Evolutionary conservation across 106 monocot genomes (phyloP).

Genomic region (Allium cepa): DNA sequence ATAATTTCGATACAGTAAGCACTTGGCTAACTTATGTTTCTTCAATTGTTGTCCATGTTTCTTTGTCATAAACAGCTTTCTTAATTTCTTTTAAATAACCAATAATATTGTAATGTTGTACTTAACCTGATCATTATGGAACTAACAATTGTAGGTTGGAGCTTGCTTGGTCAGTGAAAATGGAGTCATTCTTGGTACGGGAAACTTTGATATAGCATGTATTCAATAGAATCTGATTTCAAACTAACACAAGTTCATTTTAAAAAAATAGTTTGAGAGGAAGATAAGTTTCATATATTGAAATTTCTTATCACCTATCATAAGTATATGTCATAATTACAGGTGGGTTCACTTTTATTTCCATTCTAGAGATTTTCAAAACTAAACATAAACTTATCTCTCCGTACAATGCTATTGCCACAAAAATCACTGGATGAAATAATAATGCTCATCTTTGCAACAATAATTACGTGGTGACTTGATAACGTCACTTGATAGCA

Average conservation of each 20-base stretch:
- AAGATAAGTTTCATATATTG: too few relatives aligned
- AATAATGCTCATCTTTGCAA: too few relatives aligned
- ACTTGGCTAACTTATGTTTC: too few relatives aligned
- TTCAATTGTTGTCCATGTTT: not conserved
- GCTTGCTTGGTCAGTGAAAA: constrained; percentile 91
- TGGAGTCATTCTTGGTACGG: constrained; percentile 80
- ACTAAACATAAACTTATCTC: too few relatives aligned
- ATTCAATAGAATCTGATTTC: not conserved
- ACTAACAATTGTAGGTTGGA: constrained; percentile 56
- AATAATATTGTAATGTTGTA: not conserved
- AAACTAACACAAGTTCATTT: not conserved
- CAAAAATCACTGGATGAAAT: too few relatives aligned
- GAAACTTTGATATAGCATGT: not conserved
- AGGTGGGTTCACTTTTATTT: too few relatives aligned
- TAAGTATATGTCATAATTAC: too few relatives aligned
- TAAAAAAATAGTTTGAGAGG: not conserved
- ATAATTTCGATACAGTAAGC: too few relatives aligned
- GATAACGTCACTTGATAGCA: too few relatives aligned
- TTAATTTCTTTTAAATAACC: not conserved
- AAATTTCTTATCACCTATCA: too few relatives aligned
- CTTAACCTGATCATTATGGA: not conserved
- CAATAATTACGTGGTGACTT: too few relatives aligned
- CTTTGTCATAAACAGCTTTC: not conserved
- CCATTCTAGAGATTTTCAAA: not conserved
- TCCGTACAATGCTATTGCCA: too few relatives aligned